Base-by-base conservation (phyloP, 2,329 filamentous ascomycete genomes). In the Epichloe typhina region DNA sequence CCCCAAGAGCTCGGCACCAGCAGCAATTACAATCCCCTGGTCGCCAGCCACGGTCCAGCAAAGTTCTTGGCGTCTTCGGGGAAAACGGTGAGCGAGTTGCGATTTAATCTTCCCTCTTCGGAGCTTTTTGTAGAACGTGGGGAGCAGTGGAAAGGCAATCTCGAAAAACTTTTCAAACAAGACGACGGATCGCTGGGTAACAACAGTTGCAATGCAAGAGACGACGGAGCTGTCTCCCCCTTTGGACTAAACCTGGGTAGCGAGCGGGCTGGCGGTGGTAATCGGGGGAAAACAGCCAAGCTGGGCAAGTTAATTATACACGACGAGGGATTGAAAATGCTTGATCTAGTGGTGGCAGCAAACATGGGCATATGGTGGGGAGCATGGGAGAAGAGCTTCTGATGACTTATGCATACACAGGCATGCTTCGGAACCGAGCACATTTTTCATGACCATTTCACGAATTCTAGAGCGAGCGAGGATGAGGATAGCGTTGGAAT, bases 281-380 rank as follows among this genome's bases (percentile, higher is more conserved):
- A 86, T 61, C 77, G 84, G 43, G 43, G 91, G 91, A 0, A 89
- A 64, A 80, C 87, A 60, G 90, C 88, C 3, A 98, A 98, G 70
- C 71, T 98, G 59, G 93, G 91, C 0, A 98, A 97, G 68, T 71
- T 98, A 48, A 88, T 97, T 48, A 77, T 98, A 38, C 80, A 89
- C 58, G 82, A 91, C 51, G 90, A 95, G 60, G 93, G 93, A 0
- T 69, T 95, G 56, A 95, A 95, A 72, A 97, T 98, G 91, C 68
- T 97, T 60, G 93, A 98, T 72, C 66, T 98, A 52, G 73, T 95
- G 0, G 88, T 98, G 19, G 88, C 91, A 4, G 86, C 89, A 11
- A 96, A 95, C 62, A 79, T 98, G 69, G 88, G 86, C 1, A 72
- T 97, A 15, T 98, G 90, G 88, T 97, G 91, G 90, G 82, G 83